Percentiles rank a stretch among this genome's conserved stretches.
Conservation (phyloP, 768 basidiomycete species). For the Suillus clintonianus region DNA sequence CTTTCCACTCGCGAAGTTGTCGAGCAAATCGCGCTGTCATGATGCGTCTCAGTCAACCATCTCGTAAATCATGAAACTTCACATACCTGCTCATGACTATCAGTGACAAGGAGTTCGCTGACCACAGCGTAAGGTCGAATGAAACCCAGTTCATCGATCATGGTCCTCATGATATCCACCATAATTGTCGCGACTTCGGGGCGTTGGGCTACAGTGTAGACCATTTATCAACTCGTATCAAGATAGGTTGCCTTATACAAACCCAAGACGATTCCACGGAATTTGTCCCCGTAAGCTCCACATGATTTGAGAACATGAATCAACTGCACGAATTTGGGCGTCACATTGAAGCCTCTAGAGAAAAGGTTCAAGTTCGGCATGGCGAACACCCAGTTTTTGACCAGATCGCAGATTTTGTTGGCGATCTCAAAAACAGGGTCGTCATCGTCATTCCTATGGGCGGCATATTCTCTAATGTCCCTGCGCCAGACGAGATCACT, state of each 20-base stretch:
- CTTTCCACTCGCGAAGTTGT: conserved; percentile 52
- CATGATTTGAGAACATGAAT: conserved; percentile 60
- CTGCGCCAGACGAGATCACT: conserved; percentile 71
- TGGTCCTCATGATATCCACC: conserved; percentile 55
- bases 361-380: conserved; percentile 62
- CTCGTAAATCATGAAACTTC: conserved; percentile 2
- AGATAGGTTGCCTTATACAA: conserved; percentile 2
- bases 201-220: conserved; percentile 48
- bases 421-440: conserved; percentile 27
- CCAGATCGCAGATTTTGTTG: conserved; percentile 34
- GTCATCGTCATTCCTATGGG: conserved; percentile 39
- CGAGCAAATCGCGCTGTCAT: conserved; percentile 40
- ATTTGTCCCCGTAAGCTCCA: conserved; percentile 51
- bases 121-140: conserved; percentile 55
- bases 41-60: conserved; percentile 31
- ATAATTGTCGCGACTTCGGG: conserved; percentile 57
- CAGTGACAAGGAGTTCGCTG: conserved; percentile 35
- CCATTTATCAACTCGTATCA: conserved; percentile 4
- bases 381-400: conserved; percentile 64
- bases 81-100: conserved; percentile 36
- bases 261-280: conserved; percentile 73
- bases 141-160: conserved; percentile 52
- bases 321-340: conserved; percentile 64
- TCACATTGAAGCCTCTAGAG: conserved; percentile 65
- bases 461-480: conserved; percentile 40